Base-by-base conservation (phyloP, 2,329 filamentous ascomycete genomes). In the Neonectria sp. region DNA sequence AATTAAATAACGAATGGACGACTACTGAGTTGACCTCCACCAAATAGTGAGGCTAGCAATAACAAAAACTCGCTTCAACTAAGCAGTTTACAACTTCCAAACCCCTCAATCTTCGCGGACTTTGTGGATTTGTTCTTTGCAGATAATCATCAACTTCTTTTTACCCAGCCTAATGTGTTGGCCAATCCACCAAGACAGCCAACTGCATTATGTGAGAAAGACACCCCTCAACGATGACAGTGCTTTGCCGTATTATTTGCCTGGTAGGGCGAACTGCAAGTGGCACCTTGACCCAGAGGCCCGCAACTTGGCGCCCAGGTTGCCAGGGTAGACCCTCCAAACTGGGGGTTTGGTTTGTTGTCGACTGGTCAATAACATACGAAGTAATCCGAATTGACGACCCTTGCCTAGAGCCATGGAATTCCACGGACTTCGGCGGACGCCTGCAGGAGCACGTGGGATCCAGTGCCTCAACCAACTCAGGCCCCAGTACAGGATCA, bases 381-480 rank as follows among this genome's bases (percentile, higher is more conserved):
- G 17, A 8, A n/a, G 15, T 52, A 33, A 33, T 52, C 15, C 35
- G 35, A 13, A 17, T 7, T 2, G 17, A 17, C 11, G 35, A 8
- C 15, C 8, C 17, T 52, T 3, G 29, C 3, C 6, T 8, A 9
- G 6, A 29, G 7, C 8, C 37, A 40, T 4, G 15, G 37, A 40
- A 37, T 1, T 7, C 37, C 6, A n/a, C 6, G 29, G 17, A 9
- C 7, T 5, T 52, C 29, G 17, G 29, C 21, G 29, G 29, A 21
- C n/a, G 12, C 24, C 29, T n/a, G 27, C 29, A n/a, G 29, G 49
- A 52, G 49, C 49, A 52, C 49, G 49, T 52, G 29, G 49, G 21
- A 33, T 52, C 33, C 12, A 4, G 11, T 12, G 33, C 33, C 9
- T 13, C 33, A 35, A 13, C 33, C 33, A 35, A 35, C 33, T 13